Conservation (phyloP, 441 rosid genomes). For the Raphanus hybrid region DNA sequence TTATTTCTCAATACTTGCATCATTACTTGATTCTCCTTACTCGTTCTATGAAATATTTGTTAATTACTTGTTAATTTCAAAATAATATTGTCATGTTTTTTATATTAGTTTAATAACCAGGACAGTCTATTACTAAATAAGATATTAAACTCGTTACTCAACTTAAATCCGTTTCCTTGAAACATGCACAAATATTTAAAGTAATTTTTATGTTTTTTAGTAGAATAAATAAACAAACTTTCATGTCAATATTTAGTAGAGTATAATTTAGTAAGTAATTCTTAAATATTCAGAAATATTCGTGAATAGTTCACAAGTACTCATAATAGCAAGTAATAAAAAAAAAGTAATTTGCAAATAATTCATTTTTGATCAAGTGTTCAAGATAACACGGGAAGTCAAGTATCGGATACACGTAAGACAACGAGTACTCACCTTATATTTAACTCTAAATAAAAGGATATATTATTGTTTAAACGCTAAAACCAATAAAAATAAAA, state of each 20-base stretch:
- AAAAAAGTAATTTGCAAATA: too few species aligned
- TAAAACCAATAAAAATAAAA: neutral
- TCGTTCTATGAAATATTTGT: too few species aligned
- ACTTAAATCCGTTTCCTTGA: neutral
- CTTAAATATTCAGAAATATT: too few species aligned
- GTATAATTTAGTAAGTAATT: neutral
- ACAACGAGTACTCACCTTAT: too few species aligned
- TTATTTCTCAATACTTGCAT: too few species aligned
- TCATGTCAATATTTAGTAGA: neutral
- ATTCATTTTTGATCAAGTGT: too few species aligned
- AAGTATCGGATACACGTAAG: too few species aligned
- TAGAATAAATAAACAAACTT: neutral
- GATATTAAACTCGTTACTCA: neutral
- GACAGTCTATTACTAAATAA: neutral
- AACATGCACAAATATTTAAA: neutral
- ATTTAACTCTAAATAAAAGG: too few species aligned
- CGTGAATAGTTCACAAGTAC: neutral
- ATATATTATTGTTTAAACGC: neutral
- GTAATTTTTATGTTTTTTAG: neutral
- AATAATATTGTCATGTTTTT: too few species aligned
- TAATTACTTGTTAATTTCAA: too few species aligned
- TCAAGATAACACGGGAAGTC: too few species aligned
- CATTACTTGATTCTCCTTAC: too few species aligned
- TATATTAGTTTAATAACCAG: neutral
- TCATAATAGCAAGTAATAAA: neutral